Evolutionary conservation across 2,329 filamentous ascomycete species (phyloP).

Genomic region (Ophiostoma sp.): DNA sequence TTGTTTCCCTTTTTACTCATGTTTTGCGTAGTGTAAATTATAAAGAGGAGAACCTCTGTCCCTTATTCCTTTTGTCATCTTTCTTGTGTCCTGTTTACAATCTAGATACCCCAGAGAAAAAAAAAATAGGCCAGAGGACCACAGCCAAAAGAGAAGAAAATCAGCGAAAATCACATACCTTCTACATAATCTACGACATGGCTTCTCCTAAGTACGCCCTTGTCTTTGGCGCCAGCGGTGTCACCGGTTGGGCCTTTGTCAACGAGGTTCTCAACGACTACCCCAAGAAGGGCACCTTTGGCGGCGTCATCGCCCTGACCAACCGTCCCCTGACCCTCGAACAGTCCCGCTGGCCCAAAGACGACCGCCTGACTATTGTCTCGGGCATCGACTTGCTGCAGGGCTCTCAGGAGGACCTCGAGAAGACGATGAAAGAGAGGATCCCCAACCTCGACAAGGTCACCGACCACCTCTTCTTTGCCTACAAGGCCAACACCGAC

Average conservation of each 20-base stretch:
- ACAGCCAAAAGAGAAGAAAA: neutral
- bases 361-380: conserved; percentile 43
- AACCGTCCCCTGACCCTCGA: conserved; percentile 35
- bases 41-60: neutral
- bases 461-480: conserved; percentile 47
- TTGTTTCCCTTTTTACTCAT: neutral
- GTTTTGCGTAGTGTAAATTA: neutral
- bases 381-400: conserved; percentile 45
- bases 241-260: conserved; percentile 26
- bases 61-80: neutral
- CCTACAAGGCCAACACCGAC: conserved; percentile 45
- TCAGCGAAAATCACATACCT: neutral
- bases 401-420: conserved; percentile 42
- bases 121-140: neutral
- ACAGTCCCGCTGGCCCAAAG: conserved; percentile 42
- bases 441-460: conserved; percentile 41
- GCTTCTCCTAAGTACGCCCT: conserved; percentile 23
- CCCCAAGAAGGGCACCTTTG: conserved; percentile 30
- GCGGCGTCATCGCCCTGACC: conserved; percentile 31
- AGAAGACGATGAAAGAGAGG: conserved; percentile 37
- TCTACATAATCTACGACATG: conserved; percentile 12
- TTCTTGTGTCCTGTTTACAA: neutral
- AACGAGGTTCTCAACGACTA: conserved; percentile 31
- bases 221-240: conserved; percentile 27
- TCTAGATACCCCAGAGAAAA: neutral